Conservation (phyloP, 495 filamentous ascomycete species). For the Penicillium salamii region DNA sequence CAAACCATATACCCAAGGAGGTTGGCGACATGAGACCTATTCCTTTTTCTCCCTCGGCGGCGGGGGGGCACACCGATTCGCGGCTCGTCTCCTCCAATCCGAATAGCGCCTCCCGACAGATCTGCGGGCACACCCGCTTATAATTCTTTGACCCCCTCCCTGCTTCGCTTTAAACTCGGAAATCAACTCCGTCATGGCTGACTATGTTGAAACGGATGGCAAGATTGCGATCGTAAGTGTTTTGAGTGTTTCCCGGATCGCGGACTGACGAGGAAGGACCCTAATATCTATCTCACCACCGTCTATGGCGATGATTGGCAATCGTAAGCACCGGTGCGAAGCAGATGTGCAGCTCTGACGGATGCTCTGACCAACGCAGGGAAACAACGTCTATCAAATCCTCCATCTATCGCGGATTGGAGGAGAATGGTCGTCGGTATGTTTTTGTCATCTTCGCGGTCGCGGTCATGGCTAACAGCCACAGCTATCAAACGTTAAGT, state of each 20-base stretch:
- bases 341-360: background rate
- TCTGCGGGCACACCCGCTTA: background rate
- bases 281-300: background rate
- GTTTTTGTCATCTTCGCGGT: background rate
- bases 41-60: background rate
- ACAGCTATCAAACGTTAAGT: slow-evolving; percentile 14
- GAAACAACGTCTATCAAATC: slow-evolving; percentile 22
- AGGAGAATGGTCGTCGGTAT: slow-evolving; percentile 21
- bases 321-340: slow-evolving; percentile 2
- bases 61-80: background rate
- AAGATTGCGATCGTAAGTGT: background rate
- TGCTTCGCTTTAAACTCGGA: background rate
- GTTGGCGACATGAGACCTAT: background rate
- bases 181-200: background rate
- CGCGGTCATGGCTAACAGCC: background rate
- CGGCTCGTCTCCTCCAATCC: background rate
- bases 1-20: background rate
- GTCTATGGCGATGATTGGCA: slow-evolving; percentile 11
- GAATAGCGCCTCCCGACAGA: background rate
- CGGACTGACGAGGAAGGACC: background rate
- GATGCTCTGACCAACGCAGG: background rate
- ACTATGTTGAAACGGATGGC: background rate
- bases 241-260: background rate
- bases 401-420: slow-evolving; percentile 14
- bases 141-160: background rate